Percentiles rank a stretch among this genome's conserved stretches.
Evolutionary conservation across 169 alveolate species (phyloP).

Genomic region (Babesia gibsoni): DNA sequence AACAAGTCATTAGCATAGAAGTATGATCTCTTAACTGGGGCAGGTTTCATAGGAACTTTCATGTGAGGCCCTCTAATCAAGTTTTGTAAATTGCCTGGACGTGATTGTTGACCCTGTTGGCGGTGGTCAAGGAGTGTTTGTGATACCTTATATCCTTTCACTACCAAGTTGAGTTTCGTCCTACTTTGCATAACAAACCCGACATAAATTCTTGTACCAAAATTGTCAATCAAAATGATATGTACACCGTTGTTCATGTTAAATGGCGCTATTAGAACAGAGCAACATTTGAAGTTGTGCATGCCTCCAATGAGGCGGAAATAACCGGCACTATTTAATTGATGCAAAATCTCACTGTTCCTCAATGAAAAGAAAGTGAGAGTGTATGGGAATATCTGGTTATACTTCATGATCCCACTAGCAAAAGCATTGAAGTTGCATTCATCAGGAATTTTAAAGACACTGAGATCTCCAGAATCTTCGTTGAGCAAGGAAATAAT

Average conservation of each 20-base stretch:
- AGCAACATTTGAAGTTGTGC: not conserved
- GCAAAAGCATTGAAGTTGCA: conserved; percentile 7
- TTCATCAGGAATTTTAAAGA: conserved; percentile 19
- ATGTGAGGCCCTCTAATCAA: not conserved
- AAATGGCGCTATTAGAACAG: conserved; percentile 21
- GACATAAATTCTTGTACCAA: conserved; percentile 44
- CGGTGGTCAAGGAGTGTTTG: not conserved
- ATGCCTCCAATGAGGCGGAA: not conserved
- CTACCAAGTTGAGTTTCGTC: conserved; percentile 5
- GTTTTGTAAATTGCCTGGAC: not conserved
- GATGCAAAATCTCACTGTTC: conserved; percentile 14
- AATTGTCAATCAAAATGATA: conserved; percentile 36
- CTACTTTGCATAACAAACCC: conserved; percentile 22
- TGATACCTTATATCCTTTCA: conserved; percentile 36
- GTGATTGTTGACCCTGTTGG: not conserved
- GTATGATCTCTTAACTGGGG: not conserved
- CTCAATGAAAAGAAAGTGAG: conserved; percentile 30
- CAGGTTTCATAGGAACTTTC: not conserved
- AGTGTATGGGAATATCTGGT: conserved; percentile 35
- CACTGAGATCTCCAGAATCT: conserved; percentile 44
- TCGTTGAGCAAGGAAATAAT: conserved; percentile 11
- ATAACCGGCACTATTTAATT: conserved; percentile 36
- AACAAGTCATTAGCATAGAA: conserved; percentile 14
- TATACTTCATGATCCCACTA: conserved; percentile 3
- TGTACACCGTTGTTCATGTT: conserved; percentile 44